A percentile compares a stretch with the other conserved stretches of the same genome.
Conservation (phyloP, 2,329 filamentous ascomycete species). For the Fusarium sterilihyphosum region DNA sequence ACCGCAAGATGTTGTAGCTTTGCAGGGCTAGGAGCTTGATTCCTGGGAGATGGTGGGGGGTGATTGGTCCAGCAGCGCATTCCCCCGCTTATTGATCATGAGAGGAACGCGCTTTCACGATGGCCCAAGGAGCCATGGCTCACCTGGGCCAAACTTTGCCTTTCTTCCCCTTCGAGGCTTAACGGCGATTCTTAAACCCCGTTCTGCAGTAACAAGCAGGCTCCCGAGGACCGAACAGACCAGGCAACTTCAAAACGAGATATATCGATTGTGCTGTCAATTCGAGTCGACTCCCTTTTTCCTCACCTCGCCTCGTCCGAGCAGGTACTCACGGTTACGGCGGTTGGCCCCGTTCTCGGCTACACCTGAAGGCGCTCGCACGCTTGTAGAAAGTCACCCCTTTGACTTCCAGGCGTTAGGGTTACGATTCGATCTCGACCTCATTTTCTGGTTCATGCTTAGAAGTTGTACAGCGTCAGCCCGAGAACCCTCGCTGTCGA, state of each 20-base stretch:
- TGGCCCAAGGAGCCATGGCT: conserved; percentile 32
- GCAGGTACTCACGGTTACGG: conserved; percentile 29
- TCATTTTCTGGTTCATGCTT: conserved; percentile 5
- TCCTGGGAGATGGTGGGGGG: conserved; percentile 29
- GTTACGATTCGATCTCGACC: neutral
- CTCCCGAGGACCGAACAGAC: neutral
- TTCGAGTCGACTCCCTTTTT: neutral
- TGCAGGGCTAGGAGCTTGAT: conserved; percentile 39
- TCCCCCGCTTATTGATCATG: conserved; percentile 54
- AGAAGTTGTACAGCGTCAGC: conserved; percentile 36
- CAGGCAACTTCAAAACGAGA: neutral
- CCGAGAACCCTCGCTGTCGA: conserved; percentile 43
- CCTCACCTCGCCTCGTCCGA: conserved; percentile 5
- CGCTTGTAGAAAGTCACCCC: conserved; percentile 1
- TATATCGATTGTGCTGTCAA: conserved; percentile 12
- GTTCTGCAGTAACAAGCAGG: conserved; percentile 13
- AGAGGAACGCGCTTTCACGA: conserved; percentile 44
- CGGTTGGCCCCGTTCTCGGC: conserved; percentile 27
- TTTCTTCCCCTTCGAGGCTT: conserved; percentile 37
- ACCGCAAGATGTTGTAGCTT: conserved; percentile 32
- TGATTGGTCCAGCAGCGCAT: conserved; percentile 45
- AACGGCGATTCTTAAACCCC: conserved; percentile 34
- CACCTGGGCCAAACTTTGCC: conserved; percentile 41
- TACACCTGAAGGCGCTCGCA: conserved; percentile 16
- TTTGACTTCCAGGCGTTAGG: conserved; percentile 19